Evolutionary conservation across 495 filamentous ascomycete genomes (phyloP).

Genomic region (Xylaria flabelliformis): DNA sequence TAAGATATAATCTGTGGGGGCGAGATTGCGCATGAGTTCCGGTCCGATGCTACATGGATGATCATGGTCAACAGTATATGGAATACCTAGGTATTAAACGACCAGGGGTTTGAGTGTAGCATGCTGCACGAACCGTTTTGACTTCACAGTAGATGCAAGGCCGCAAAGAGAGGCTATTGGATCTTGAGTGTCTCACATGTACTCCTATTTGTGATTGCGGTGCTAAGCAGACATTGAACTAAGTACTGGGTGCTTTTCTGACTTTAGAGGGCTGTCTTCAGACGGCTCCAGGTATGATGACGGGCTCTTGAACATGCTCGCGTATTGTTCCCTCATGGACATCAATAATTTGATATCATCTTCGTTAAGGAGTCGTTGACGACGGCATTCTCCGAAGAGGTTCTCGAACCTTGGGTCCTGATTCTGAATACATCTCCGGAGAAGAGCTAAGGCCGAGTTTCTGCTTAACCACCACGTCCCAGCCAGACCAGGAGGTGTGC

Average conservation of each 20-base stretch:
- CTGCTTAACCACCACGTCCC: constrained; percentile 48
- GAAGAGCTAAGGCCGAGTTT: constrained; percentile 45
- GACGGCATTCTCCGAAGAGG: constrained; percentile 45
- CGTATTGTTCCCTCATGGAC: neutral
- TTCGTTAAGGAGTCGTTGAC: constrained; percentile 13
- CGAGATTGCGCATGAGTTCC: neutral
- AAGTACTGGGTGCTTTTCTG: neutral
- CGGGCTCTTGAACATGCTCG: neutral
- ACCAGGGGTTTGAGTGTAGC: neutral
- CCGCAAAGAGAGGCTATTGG: neutral
- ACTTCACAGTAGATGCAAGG: neutral
- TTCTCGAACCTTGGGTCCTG: constrained; percentile 54
- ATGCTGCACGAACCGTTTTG: neutral
- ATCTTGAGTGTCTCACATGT: neutral
- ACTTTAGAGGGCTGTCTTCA: neutral
- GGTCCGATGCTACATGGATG: constrained; percentile 1
- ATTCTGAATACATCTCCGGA: constrained; percentile 48
- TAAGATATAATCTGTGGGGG: neutral
- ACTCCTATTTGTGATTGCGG: neutral
- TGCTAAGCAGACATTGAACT: constrained; percentile 7
- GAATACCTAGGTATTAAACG: neutral
- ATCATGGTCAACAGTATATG: neutral
- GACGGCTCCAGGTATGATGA: neutral
- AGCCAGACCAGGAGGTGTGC: constrained; percentile 22
- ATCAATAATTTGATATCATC: constrained; percentile 24